Conservation (phyloP, 2,329 filamentous ascomycete species). For the Pseudogymnoascus pannorum region DNA sequence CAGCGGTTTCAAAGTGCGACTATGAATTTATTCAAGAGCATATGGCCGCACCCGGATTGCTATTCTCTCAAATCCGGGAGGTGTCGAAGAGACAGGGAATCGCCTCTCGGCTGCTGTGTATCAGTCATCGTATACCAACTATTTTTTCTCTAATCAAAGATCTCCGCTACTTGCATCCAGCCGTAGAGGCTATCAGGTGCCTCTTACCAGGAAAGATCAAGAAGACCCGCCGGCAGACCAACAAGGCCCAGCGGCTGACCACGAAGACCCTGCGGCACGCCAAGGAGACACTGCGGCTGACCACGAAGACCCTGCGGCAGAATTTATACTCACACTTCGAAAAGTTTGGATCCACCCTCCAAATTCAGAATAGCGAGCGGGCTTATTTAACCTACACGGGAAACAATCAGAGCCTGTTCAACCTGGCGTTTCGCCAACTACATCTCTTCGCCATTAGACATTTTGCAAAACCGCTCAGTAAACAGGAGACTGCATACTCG, state of each 20-base stretch:
- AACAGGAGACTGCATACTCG: neutral
- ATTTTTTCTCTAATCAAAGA: slow-evolving; percentile 14
- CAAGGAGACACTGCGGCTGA: neutral
- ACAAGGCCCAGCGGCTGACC: no score
- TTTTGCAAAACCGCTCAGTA: neutral
- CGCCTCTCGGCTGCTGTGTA: slow-evolving; percentile 3
- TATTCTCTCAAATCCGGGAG: slow-evolving; percentile 13
- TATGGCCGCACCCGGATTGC: neutral
- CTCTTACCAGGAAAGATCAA: neutral
- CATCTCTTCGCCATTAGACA: neutral
- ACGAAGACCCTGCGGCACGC: no score
- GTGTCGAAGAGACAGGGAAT: neutral
- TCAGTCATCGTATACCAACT: slow-evolving; percentile 12
- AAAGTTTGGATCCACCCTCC: neutral
- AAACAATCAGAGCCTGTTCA: neutral
- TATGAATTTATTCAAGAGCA: slow-evolving; percentile 12
- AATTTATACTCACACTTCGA: neutral
- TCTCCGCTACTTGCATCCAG: slow-evolving; percentile 27
- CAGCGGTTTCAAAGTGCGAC: slow-evolving; percentile 12
- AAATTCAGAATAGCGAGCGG: neutral
- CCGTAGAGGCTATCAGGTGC: neutral
- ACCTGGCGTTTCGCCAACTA: neutral
- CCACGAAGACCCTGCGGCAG: no score
- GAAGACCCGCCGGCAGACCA: no score
- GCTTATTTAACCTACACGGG: neutral